Evolutionary conservation across 345 rosid species (phyloP), one percentile per base, ranked within the genome.

Genomic region (Erucastrum elatum): DNA sequence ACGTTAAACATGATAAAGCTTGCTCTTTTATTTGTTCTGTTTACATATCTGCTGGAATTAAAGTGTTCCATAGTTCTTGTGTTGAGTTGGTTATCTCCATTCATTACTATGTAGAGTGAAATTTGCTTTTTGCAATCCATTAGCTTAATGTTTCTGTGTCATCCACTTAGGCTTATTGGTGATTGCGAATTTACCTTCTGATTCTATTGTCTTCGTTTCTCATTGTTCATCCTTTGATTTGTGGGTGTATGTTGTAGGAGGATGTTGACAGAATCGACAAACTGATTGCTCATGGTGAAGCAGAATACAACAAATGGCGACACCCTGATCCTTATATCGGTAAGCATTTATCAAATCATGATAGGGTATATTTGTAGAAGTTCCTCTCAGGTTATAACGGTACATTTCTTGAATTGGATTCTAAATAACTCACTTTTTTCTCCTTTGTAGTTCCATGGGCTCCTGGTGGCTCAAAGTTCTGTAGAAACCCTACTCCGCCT

Each of bases 251-350:
- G 39, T 70, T 81, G 79, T 87, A 95, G 98, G 93, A 85, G 63
- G 97, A 91, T 84, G 84, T 86, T 16, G 94, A 93, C 75, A 80
- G 87, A n/a, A 89, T 93, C 37, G 98, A 95, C 80, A 90, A 85
- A 77, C 64, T 93, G 89, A 91, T 91, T 78, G 96, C 74, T 55
- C 80, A 83, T 41, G 99, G 88, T 62, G 99, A 95, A 85, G 88
- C 94, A 11, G 69, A 85, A 74, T 78, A 93, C 66, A 74, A 91
- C 68, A 95, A 93, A 84, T 93, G 93, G 92, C 84, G 94, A 46
- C 99, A 95, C 82, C 98, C 99, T 77, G 97, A 95, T 85, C 98
- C 98, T 77, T 94, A 94, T 55, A 88, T 94, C 31, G 98, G 99
- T 95, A 71, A 75, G 76, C 74, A 44, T 46, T 33, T 21, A 21